Evolutionary conservation across 352 stramenopile genomes (phyloP).

Genomic region (Phytophthora pistaciae): DNA sequence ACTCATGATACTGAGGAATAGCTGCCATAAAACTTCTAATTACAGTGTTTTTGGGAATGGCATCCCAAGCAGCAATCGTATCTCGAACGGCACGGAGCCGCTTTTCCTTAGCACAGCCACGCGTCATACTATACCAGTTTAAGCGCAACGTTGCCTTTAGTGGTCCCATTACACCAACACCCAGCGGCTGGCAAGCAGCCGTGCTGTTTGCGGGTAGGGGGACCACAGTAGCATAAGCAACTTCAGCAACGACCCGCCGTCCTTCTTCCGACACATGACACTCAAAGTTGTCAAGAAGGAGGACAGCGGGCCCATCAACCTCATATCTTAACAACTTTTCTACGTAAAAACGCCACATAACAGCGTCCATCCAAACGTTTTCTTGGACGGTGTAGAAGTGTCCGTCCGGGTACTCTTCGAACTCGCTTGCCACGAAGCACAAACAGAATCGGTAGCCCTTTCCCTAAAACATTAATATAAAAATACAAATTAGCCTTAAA

Average conservation of each 20-base stretch:
- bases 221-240: background rate
- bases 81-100: too few species aligned
- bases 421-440: background rate
- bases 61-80: constrained; percentile 3
- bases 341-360: constrained; percentile 3
- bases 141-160: constrained; percentile 2
- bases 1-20: constrained; percentile 7
- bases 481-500: too few species aligned
- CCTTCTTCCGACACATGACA: constrained; percentile 2
- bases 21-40: constrained; percentile 18
- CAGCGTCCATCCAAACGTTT: constrained; percentile 13
- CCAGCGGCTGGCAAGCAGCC: constrained; percentile 20
- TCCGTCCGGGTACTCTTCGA: background rate
- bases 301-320: constrained; percentile 11
- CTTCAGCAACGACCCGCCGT: constrained; percentile 3
- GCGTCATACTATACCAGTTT: too few species aligned
- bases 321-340: constrained; percentile 6
- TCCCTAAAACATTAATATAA: too few species aligned
- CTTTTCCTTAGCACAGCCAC: too few species aligned
- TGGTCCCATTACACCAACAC: constrained; percentile 25
- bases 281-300: constrained; percentile 1
- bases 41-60: background rate
- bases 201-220: constrained; percentile 17
- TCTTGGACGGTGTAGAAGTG: constrained; percentile 5
- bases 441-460: too few species aligned